These are phyloP conservation scores for Rutstroemia sp. DNA, from an alignment of 2,329 filamentous ascomycete genomes.

Conservation along the genomic window DNA sequence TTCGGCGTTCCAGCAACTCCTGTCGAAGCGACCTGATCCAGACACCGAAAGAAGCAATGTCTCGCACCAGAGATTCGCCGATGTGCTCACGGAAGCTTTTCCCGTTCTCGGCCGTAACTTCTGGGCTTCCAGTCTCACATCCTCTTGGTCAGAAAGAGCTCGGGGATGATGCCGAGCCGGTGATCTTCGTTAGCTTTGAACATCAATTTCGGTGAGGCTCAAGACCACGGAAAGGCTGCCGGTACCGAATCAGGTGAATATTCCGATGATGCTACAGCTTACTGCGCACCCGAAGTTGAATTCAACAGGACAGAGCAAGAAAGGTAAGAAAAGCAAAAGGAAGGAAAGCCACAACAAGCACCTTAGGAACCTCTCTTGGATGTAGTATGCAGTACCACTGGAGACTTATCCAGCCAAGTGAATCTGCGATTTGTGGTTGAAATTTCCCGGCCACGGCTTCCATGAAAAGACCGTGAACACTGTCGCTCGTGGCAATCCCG, in stretches of 20 bases:
- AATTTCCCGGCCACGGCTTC: slow-evolving; percentile 39
- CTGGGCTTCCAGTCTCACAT: slow-evolving; percentile 25
- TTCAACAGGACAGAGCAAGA: neutral
- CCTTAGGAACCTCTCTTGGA: neutral
- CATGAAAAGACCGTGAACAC: slow-evolving; percentile 29
- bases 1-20: slow-evolving; percentile 9
- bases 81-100: slow-evolving; percentile 14
- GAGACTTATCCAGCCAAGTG: slow-evolving; percentile 15
- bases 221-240: neutral
- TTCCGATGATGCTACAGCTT: neutral
- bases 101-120: slow-evolving; percentile 8
- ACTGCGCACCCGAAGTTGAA: neutral
- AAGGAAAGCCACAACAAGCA: neutral
- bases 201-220: neutral
- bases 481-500: too few species aligned
- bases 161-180: slow-evolving; percentile 22
- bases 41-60: slow-evolving; percentile 15
- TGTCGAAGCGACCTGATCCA: slow-evolving; percentile 8
- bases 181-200: neutral
- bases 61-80: slow-evolving; percentile 14
- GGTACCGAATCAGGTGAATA: neutral
- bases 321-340: neutral
- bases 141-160: slow-evolving; percentile 13
- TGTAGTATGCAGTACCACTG: neutral
- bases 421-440: slow-evolving; percentile 34